phyloP scores from a whole-genome alignment of 805 yeast genomes.

The Kodamaea lidongshanica region DNA sequence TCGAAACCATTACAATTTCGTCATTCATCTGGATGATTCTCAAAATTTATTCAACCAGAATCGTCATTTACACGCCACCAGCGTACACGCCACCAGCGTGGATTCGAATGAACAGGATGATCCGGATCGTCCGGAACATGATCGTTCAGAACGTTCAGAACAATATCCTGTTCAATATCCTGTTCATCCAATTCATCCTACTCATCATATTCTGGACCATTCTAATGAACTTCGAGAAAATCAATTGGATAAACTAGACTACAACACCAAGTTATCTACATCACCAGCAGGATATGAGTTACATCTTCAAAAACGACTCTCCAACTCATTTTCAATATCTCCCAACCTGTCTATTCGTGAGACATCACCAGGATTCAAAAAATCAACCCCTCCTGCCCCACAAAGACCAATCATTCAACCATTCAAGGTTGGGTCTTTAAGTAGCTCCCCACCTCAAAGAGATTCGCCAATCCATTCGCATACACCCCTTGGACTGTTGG shows the following conservation, averaged over 20 bases:
- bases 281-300: no score
- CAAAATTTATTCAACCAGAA: no score
- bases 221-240: not conserved
- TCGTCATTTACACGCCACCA: not conserved
- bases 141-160: no score
- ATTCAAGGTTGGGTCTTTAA: conserved; percentile 57
- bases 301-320: conserved; percentile 13
- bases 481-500: conserved; percentile 19
- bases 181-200: no score
- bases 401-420: conserved; percentile 44
- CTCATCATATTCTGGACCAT: no score
- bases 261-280: no score
- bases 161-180: no score
- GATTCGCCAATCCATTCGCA: conserved; percentile 3
- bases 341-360: conserved; percentile 19
- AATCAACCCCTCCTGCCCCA: conserved; percentile 13
- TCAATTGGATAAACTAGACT: not conserved
- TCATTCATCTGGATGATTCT: conserved; percentile 56
- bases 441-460: conserved; percentile 34
- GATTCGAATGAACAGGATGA: conserved; percentile 1
- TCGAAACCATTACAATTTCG: conserved; percentile 64
- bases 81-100: not conserved
- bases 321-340: conserved; percentile 19
- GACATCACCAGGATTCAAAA: conserved; percentile 6
- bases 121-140: no score